phyloP scores from a whole-genome alignment of 208 protist genomes.

The Trypanosomatidae sp. region DNA sequence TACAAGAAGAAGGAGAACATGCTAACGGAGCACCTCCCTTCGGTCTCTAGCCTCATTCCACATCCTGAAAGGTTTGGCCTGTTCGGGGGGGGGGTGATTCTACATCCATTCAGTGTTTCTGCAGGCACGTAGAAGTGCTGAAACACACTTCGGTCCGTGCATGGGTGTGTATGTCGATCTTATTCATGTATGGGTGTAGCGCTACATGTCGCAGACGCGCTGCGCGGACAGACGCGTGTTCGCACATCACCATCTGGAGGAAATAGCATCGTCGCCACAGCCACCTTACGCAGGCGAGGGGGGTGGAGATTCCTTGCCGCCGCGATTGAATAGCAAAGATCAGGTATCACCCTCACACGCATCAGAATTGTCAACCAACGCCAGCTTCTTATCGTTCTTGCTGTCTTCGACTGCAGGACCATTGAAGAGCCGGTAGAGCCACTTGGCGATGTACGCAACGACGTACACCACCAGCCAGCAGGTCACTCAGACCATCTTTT shows the following conservation, averaged over 20 bases:
- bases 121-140: neutral
- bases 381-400: slow-evolving; percentile 5
- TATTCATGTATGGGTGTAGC: neutral
- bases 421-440: slow-evolving; percentile 26
- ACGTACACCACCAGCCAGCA: slow-evolving; percentile 68
- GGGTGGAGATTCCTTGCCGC: slow-evolving; percentile 19
- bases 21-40: neutral
- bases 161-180: neutral
- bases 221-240: neutral
- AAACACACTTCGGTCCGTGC: no score
- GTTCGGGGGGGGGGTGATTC: neutral
- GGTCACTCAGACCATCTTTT: slow-evolving; percentile 36
- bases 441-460: slow-evolving; percentile 37
- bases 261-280: slow-evolving; percentile 5
- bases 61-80: neutral
- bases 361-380: neutral
- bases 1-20: neutral
- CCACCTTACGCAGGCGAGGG: slow-evolving; percentile 13
- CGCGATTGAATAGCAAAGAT: slow-evolving; percentile 27
- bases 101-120: neutral
- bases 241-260: neutral
- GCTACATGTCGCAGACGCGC: neutral
- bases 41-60: neutral
- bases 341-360: slow-evolving; percentile 23
- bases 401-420: slow-evolving; percentile 11